A percentile compares a stretch with the other conserved stretches of the same genome.
These are phyloP conservation scores for Aspergillus brunneoviolaceus DNA, from an alignment of 2,329 filamentous ascomycete species.

Conservation along the genomic window DNA sequence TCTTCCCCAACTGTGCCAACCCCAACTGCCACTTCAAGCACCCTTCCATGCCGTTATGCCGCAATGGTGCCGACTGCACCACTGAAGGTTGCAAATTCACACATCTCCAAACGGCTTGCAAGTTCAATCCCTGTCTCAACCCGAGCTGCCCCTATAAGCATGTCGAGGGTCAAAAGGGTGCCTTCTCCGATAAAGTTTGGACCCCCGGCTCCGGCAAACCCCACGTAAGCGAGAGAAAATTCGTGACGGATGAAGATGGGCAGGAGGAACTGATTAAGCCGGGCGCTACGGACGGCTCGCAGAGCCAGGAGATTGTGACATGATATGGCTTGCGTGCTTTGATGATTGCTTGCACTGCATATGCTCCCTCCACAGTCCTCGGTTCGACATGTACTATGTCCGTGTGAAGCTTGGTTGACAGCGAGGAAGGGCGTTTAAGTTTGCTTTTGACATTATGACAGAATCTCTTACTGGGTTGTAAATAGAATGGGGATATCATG, in stretches of 20 bases:
- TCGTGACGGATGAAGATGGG: conserved; percentile 65
- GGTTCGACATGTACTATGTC: conserved; percentile 28
- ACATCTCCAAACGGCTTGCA: conserved; percentile 81
- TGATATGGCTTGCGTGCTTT: conserved; percentile 17
- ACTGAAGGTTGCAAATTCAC: conserved; percentile 83
- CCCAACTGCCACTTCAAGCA: conserved; percentile 85
- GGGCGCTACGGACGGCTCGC: conserved; percentile 35
- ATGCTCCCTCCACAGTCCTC: conserved; percentile 10
- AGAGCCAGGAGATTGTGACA: conserved; percentile 34
- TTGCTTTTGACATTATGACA: conserved; percentile 13
- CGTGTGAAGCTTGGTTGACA: conserved; percentile 23
- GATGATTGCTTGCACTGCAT: conserved; percentile 5
- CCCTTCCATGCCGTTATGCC: conserved; percentile 79
- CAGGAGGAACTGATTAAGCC: conserved; percentile 73
- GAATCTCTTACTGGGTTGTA: conserved; percentile 21
- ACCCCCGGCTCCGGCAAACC: conserved; percentile 61
- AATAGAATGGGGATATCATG: conserved; percentile 28
- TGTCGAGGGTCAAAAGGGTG: conserved; percentile 82
- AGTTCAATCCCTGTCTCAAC: conserved; percentile 88
- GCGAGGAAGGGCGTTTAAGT: conserved; percentile 16
- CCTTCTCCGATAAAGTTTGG: conserved; percentile 89
- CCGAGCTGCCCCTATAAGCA: conserved; percentile 86
- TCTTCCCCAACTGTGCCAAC: conserved; percentile 89
- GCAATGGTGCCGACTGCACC: conserved; percentile 86
- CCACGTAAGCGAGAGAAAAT: conserved; percentile 86